Evolutionary conservation across 2,329 filamentous ascomycete species (phyloP), one percentile per base, ranked within the genome.

Genomic region (Apiospora sp.): DNA sequence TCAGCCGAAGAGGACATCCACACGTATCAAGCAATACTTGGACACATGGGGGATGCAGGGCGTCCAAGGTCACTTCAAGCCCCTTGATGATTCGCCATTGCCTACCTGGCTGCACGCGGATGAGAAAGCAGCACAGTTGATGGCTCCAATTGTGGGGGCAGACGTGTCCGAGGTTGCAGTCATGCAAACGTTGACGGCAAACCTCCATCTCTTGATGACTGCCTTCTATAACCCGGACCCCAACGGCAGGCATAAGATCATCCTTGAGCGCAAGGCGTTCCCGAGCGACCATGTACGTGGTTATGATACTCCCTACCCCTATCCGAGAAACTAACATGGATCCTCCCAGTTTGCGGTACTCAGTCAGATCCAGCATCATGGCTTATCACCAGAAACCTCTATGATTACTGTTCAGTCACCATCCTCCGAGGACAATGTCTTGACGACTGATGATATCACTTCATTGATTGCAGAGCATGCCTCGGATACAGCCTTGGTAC

Each of bases 111-210:
- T 95, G 41, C 86, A 94, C 79, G 89, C 92, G n/a, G 93, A 94
- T 79, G 89, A 90, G 64, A 88, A 87, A 73, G 89, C 91, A 13
- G 88, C 92, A 71, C 86, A 88, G 75, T 86, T 91, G 75, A 92
- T 93, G 82, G 90, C 92, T 14, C 90, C 89, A 12, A 85, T 96
- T 70, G 92, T 96, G 27, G 93, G 93, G 16, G 93, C 92, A 1
- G 83, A 87, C 37, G 82, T 88, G 48, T 87, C 86, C 71, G 93
- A 96, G 80, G 92, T 95, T 5, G 93, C 92, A 22, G 88, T 94
- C 24, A 95, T 95, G 93, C 91, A 93, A 77, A 94, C 92, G 0
- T 82, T 96, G 81, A 95, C 93, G 19, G 91, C 90, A 30, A 95
- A 96, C 80, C 80, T 96, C 70, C 93, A 96, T 82, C 82, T 95